Conservation (phyloP, 2,329 filamentous ascomycete species). For the Fusarium sp. region DNA sequence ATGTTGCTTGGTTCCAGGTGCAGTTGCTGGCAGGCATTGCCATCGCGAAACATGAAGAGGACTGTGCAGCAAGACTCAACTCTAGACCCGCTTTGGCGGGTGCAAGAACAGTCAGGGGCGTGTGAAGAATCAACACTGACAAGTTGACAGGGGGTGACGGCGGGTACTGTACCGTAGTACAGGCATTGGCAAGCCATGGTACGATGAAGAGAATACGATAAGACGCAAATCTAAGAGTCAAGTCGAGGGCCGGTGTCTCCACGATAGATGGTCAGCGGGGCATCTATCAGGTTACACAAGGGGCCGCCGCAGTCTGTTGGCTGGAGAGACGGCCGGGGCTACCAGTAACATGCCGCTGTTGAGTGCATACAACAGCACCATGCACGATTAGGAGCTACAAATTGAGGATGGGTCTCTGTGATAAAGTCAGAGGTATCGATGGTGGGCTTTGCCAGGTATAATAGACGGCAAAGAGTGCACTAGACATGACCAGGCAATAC, state of each 20-base stretch:
- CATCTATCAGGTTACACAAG: conserved; percentile 33
- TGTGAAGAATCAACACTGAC: conserved; percentile 3
- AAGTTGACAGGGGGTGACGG: conserved; percentile 14
- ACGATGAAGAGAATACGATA: conserved; percentile 8
- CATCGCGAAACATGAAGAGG: conserved; percentile 18
- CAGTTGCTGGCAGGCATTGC: conserved; percentile 4
- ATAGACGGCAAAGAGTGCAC: not conserved
- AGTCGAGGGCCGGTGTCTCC: conserved; percentile 16
- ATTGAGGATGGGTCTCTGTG: conserved; percentile 1
- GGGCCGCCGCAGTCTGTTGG: conserved; percentile 15
- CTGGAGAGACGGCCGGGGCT: conserved; percentile 10
- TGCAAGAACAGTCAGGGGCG: not conserved
- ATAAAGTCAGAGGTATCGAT: not conserved
- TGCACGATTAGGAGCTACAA: conserved; percentile 5
- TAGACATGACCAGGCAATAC: not conserved
- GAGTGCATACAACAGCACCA: conserved; percentile 4
- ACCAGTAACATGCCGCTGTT: conserved; percentile 16
- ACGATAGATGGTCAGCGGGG: conserved; percentile 16
- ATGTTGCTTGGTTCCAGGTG: not conserved
- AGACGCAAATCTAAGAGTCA: conserved; percentile 3
- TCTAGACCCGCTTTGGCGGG: not conserved
- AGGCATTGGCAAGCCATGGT: conserved; percentile 8
- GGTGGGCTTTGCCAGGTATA: too few species aligned
- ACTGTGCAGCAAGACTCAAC: not conserved
- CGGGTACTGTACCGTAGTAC: conserved; percentile 8